Evolutionary conservation across 495 filamentous ascomycete genomes (phyloP).

Genomic region (Aspergillus indologenus): DNA sequence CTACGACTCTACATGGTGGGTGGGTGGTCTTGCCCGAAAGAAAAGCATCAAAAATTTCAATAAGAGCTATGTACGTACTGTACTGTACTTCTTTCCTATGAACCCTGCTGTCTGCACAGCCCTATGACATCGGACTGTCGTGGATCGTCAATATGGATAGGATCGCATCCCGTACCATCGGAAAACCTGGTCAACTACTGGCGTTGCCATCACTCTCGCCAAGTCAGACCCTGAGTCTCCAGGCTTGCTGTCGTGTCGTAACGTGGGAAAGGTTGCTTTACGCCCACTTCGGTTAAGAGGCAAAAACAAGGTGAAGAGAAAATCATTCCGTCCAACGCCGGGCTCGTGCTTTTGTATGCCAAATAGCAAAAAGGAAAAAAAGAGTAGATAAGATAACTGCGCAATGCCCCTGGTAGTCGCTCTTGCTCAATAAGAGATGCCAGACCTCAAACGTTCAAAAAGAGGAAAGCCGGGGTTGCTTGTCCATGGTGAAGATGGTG

Average conservation of each 20-base stretch:
- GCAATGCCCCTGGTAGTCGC: constrained; percentile 2
- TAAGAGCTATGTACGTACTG: neutral
- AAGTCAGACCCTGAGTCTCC: neutral
- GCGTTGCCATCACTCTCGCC: constrained; percentile 2
- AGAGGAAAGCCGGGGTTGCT: constrained; percentile 9
- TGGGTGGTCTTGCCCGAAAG: no score
- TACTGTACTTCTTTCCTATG: neutral
- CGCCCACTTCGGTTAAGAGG: constrained; percentile 6
- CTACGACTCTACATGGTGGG: neutral
- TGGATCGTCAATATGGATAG: neutral
- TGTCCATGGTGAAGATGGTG: neutral
- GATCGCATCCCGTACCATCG: neutral
- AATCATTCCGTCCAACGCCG: constrained; percentile 13
- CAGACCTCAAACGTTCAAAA: constrained; percentile 9
- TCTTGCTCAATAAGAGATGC: constrained; percentile 10
- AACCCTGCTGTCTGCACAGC: neutral
- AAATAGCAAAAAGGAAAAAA: constrained; percentile 18
- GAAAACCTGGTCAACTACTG: neutral
- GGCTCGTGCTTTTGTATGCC: constrained; percentile 18
- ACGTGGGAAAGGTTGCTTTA: constrained; percentile 10
- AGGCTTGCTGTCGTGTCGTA: constrained; percentile 8
- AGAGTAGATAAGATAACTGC: constrained; percentile 10
- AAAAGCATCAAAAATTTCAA: neutral
- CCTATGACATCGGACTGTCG: neutral
- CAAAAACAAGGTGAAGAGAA: neutral